phyloP scores from a whole-genome alignment of 2,329 filamentous ascomycete species.

The Ophiognomonia clavigignenti-juglandacearum region DNA sequence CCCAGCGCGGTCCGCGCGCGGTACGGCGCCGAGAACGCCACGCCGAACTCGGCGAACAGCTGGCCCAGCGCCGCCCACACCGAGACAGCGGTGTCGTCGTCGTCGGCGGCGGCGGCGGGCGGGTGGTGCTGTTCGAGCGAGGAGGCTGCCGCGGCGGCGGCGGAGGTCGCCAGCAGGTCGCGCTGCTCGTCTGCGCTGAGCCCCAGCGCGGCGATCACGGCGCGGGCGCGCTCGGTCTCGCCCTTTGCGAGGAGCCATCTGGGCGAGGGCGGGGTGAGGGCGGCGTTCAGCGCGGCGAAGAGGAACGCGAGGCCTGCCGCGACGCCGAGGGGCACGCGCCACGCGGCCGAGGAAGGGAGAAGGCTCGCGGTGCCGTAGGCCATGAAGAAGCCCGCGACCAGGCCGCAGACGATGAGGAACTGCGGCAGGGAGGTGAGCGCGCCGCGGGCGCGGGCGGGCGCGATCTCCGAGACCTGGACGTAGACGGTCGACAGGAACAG shows the following conservation, averaged over 20 bases:
- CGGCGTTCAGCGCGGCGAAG: slow-evolving; percentile 23
- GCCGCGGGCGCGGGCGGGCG: slow-evolving; percentile 45
- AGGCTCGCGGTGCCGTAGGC: slow-evolving; percentile 52
- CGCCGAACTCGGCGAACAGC: slow-evolving; percentile 8
- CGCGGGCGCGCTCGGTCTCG: slow-evolving; percentile 37
- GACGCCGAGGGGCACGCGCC: slow-evolving; percentile 48
- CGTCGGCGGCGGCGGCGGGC: too few relatives aligned
- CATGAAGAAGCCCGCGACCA: slow-evolving; percentile 54
- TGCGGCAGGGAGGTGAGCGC: slow-evolving; percentile 49
- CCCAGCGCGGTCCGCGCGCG: slow-evolving; percentile 44
- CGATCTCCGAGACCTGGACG: slow-evolving; percentile 55
- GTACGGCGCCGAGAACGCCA: slow-evolving; percentile 30
- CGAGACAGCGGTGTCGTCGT: too few relatives aligned
- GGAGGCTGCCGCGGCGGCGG: slow-evolving; percentile 20
- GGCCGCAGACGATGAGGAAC: slow-evolving; percentile 44
- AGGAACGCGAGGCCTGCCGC: slow-evolving; percentile 30
- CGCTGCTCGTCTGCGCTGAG: slow-evolving; percentile 39
- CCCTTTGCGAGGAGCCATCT: slow-evolving; percentile 48
- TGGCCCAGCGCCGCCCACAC: slow-evolving; percentile 9
- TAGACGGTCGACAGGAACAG: slow-evolving; percentile 48
- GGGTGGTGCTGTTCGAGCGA: too few relatives aligned
- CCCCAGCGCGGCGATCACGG: slow-evolving; percentile 33
- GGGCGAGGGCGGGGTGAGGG: slow-evolving; percentile 46
- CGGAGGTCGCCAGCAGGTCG: slow-evolving; percentile 27
- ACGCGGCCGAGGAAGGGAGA: slow-evolving; percentile 44